Base-by-base conservation (phyloP, 2,329 filamentous ascomycete genomes). In the Didymella glomerata region DNA sequence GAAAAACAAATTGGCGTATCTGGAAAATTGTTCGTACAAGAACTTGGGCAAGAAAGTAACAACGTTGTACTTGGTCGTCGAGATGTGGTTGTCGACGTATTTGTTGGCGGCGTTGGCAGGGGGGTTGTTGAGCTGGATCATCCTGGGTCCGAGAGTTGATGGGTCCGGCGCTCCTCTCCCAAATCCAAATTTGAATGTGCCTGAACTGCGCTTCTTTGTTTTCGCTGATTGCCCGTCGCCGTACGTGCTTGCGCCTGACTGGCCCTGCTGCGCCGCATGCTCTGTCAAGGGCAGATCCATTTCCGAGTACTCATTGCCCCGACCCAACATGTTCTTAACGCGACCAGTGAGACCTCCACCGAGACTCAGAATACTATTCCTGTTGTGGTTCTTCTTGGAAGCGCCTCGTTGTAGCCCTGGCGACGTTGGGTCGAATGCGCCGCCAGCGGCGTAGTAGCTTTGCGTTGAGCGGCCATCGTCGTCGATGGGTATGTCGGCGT, bases 1-100 rank as follows among this genome's bases (percentile, higher is more conserved):
- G 90, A 99, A 99, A 83, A 99, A 99, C 73, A 99, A 80, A 80
- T 99, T 99, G 82, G 95, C 95, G 79, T 97, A 97, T 83, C 97
- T 99, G 62, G 93, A 97, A 80, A 99, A 99, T 77, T 99, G 95
- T 78, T 99, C 95, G 77, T 94, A 93, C 56, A 99, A 83, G 79
- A 99, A 99, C 79, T 99, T 99, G 49, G 95, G 95, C 18, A 98
- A 76, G 78, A 99, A 99, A 20, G 93, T 97, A 54, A 91, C 84
- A 73, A 92, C 71, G 77, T 98, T 99, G 86, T 99, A 99, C 79
- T 99, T 99, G 64, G 95, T 90, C 6, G 95, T 99, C 41, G 94
- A 98, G 63, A 99, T 90, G 78, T 98, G 93, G 76, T 99, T 99
- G 84, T 96, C 91, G 75, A 93, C 86, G 77, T 95, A 98, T 78